Conservation (phyloP, 305 asterid species). For the Solanum hybrid region DNA sequence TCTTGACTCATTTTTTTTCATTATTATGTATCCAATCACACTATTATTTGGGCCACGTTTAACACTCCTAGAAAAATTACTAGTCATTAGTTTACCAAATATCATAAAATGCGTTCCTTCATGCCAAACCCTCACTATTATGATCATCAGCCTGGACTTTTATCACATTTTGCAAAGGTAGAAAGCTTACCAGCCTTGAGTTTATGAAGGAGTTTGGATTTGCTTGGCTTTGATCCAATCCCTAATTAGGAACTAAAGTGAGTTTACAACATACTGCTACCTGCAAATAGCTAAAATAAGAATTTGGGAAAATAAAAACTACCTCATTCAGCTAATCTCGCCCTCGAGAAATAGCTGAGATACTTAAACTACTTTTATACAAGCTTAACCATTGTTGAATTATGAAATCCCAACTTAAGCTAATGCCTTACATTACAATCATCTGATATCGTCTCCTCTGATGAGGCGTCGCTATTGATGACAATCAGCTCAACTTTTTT, state of each 20-base stretch:
- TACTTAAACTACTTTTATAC: not conserved
- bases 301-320: not conserved
- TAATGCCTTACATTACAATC: constrained; percentile 27
- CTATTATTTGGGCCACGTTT: not conserved
- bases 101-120: not conserved
- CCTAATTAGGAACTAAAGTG: not conserved
- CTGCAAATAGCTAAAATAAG: not conserved
- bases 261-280: not conserved
- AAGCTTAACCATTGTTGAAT: not conserved
- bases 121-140: not conserved
- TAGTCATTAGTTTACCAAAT: not conserved
- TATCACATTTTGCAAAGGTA: not conserved
- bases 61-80: not conserved
- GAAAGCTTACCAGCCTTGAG: not conserved
- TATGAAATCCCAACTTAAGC: constrained; percentile 12
- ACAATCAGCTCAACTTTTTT: constrained; percentile 32
- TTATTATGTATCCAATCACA: not conserved
- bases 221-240: not conserved
- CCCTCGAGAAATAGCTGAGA: not conserved
- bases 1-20: not conserved
- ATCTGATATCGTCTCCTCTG: constrained; percentile 77
- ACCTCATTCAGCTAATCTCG: not conserved
- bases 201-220: not conserved
- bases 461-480: constrained; percentile 61
- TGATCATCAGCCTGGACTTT: not conserved